Base-by-base conservation (phyloP, 1,284 basidiomycete species). In the Fomitopsis betulina region DNA sequence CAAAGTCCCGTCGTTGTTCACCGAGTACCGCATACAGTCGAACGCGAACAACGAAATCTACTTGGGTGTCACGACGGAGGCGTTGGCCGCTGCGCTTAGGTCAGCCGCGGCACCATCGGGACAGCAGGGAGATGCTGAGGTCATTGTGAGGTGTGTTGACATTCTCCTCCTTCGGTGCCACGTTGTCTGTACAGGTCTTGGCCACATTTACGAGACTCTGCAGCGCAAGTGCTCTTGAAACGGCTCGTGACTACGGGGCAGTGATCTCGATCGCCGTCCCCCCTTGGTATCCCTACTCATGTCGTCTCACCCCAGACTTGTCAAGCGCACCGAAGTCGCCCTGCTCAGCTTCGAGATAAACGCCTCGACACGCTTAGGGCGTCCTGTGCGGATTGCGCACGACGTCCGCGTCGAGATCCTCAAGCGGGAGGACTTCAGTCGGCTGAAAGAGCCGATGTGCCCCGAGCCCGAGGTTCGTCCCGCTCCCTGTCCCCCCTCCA, bases 1-100 rank as follows among this genome's bases (percentile, higher is more conserved):
- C 63, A 86, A 86, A 70, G 77, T 83, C 8, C 79, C 84, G n/a
- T 85, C 89, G 0, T 72, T 96, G 6, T 96, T 96, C 74, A 80
- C 79, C 5, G 79, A 86, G 60, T 95, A 93, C 71, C 87, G 91
- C 39, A 94, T 96, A 62, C 90, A 95, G 69, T 94, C 92, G 15
- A 94, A 94, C 66, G 80, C 87, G 1, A 79, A 86, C 53, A 94
- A 96, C 70, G 85, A 89, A 65, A 96, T 96, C 60, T 89, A 87
- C 23, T 75, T 95, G 57, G 76, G 82, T 33, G 73, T 93, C 21
- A 77, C 84, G 0, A 79, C 91, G 6, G 93, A 94, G 55, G 86
- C 91, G 0, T 77, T 96, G 1, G 77, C 91, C 19, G 84, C 85
- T 15, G 89, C 91, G 0, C 78, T 96, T 5, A 79, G 78, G 39